Percentiles rank a stretch among this genome's conserved stretches.
phyloP scores from a whole-genome alignment of 768 basidiomycete genomes.

The Paxillus involutus region DNA sequence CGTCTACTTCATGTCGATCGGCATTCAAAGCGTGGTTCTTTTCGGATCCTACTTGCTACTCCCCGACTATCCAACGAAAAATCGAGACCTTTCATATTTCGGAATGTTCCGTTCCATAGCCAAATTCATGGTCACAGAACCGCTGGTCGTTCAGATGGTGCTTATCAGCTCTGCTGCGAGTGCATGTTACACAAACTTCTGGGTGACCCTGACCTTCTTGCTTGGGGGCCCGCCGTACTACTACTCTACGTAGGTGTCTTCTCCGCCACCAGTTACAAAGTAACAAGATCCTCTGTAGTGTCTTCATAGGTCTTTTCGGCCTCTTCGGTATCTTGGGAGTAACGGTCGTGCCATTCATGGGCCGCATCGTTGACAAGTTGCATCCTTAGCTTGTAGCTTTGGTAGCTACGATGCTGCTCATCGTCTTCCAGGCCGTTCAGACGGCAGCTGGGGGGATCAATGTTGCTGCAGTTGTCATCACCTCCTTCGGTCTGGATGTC shows the following conservation, averaged over 20 bases:
- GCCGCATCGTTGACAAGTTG: slow-evolving; percentile 62
- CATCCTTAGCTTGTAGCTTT: slow-evolving; percentile 75
- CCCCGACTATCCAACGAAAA: slow-evolving; percentile 80
- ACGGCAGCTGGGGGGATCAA: slow-evolving; percentile 64
- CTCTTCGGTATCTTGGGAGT: slow-evolving; percentile 70
- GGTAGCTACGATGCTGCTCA: slow-evolving; percentile 43
- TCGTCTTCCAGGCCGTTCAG: slow-evolving; percentile 58
- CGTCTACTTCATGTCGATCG: slow-evolving; percentile 74
- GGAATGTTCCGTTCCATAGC: slow-evolving; percentile 70
- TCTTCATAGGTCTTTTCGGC: slow-evolving; percentile 68
- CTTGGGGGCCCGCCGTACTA: slow-evolving; percentile 71
- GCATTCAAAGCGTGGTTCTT: slow-evolving; percentile 58
- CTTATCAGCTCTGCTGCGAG: slow-evolving; percentile 55
- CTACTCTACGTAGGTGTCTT: slow-evolving; percentile 56
- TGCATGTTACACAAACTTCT: slow-evolving; percentile 58
- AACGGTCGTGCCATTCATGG: slow-evolving; percentile 64
- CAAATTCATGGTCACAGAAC: slow-evolving; percentile 71
- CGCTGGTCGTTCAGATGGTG: slow-evolving; percentile 65
- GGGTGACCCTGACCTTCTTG: slow-evolving; percentile 78
- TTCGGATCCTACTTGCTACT: slow-evolving; percentile 57
- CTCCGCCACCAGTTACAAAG: background rate
- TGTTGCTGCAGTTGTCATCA: slow-evolving; percentile 65
- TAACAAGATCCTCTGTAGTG: slow-evolving; percentile 20
- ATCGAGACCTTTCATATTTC: slow-evolving; percentile 58
- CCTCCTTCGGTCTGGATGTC: slow-evolving; percentile 65